Conservation (phyloP, 1,284 basidiomycete species). For the Caloboletus inedulis region DNA sequence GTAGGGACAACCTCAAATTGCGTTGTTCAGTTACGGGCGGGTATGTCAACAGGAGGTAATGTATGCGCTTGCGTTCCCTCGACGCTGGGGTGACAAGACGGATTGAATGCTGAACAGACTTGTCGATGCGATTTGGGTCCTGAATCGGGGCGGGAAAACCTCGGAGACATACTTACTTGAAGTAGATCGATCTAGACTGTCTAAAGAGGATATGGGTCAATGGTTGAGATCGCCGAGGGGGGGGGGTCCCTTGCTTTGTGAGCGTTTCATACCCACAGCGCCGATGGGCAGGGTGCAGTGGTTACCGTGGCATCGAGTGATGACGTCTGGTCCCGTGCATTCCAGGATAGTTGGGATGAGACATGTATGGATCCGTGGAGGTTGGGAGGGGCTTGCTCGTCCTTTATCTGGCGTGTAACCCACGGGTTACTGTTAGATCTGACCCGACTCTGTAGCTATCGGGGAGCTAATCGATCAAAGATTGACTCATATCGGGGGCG, state of each 20-base stretch:
- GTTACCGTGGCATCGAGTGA: background rate
- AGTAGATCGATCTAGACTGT: too few species aligned
- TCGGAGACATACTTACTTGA: too few species aligned
- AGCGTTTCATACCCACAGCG: background rate
- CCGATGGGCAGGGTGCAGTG: background rate
- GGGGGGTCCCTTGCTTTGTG: too few species aligned
- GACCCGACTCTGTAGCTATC: background rate
- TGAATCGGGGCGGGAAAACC: too few species aligned
- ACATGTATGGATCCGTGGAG: background rate
- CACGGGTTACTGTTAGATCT: background rate
- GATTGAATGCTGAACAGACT: background rate
- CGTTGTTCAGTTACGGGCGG: background rate
- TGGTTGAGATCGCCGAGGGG: too few species aligned
- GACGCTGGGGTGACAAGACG: background rate
- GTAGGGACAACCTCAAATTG: background rate
- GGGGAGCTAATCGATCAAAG: background rate
- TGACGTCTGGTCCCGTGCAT: background rate
- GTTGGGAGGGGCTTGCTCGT: background rate
- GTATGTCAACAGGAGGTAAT: background rate
- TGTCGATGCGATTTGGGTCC: too few species aligned
- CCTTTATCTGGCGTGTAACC: background rate
- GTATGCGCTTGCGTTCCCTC: background rate
- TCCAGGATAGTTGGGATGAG: background rate
- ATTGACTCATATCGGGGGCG: background rate
- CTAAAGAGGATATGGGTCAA: too few species aligned